Percentiles rank a stretch among this genome's conserved stretches.
Evolutionary conservation across 2,329 filamentous ascomycete species (phyloP).

Genomic region (Plectosphaerella sp.): DNA sequence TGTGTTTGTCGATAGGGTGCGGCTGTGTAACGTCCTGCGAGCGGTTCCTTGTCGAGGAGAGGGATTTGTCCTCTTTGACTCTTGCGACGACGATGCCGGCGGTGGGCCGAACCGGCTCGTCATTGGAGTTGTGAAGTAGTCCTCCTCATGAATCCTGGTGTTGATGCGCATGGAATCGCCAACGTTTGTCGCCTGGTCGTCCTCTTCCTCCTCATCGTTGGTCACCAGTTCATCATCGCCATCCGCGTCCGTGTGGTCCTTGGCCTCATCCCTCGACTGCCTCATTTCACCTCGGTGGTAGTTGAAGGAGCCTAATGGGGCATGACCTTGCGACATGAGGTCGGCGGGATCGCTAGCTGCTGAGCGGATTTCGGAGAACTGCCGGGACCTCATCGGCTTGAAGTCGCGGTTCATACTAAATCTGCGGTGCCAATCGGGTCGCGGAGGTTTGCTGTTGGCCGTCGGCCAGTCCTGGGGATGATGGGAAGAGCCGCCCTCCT

Average conservation of each 20-base stretch:
- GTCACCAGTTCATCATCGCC: conserved; percentile 88
- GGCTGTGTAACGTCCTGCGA: conserved; percentile 52
- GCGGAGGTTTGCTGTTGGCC: conserved; percentile 36
- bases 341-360: conserved; percentile 62
- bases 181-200: conserved; percentile 41
- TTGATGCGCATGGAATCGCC: conserved; percentile 16
- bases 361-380: conserved; percentile 53
- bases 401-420: conserved; percentile 47
- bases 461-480: conserved; percentile 42
- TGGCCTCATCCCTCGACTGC: conserved; percentile 29
- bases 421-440: conserved; percentile 45
- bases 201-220: conserved; percentile 68
- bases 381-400: conserved; percentile 39
- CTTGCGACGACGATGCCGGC: conserved; percentile 19
- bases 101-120: conserved; percentile 30
- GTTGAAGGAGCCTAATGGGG: not conserved
- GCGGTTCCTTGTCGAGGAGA: conserved; percentile 26
- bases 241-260: conserved; percentile 73
- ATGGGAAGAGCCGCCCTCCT: conserved; percentile 36
- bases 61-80: conserved; percentile 17
- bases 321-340: conserved; percentile 37
- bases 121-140: conserved; percentile 52
- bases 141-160: conserved; percentile 28
- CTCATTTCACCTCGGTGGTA: not conserved
- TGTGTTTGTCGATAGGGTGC: conserved; percentile 76